Conservation (phyloP, 2,329 filamentous ascomycete genomes). For the Penicillium brasilianum region DNA sequence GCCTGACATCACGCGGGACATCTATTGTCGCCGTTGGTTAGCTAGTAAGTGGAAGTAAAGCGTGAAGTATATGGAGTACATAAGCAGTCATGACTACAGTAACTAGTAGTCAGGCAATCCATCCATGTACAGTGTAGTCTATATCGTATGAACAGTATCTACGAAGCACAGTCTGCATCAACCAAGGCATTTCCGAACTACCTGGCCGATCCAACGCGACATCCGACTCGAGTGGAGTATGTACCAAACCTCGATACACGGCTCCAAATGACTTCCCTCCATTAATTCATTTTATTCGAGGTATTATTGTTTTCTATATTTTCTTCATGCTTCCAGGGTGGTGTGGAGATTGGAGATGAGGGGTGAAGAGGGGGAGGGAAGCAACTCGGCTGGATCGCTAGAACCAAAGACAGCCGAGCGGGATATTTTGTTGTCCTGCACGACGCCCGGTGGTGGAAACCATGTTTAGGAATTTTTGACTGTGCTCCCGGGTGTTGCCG, state of each 20-base stretch:
- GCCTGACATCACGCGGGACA: constrained; percentile 15
- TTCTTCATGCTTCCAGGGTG: constrained; percentile 10
- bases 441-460: constrained; percentile 4
- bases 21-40: not conserved
- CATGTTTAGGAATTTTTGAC: constrained; percentile 12
- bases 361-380: not conserved
- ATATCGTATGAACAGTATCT: no score
- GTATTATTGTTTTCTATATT: not conserved
- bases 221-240: constrained; percentile 7
- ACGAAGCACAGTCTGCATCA: not conserved
- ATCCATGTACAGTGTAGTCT: not conserved
- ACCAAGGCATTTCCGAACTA: not conserved
- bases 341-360: constrained; percentile 9
- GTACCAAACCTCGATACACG: constrained; percentile 5
- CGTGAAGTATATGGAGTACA: not conserved
- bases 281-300: not conserved
- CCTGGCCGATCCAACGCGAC: not conserved
- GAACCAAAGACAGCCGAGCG: constrained; percentile 9
- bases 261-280: not conserved
- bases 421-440: constrained; percentile 6
- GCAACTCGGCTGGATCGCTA: constrained; percentile 15
- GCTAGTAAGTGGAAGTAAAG: no score
- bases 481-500: constrained; percentile 16
- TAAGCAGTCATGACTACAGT: not conserved
- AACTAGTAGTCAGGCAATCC: not conserved